Evolutionary conservation across 192 early-diverging fungal species (phyloP).

Genomic region (Chytriomyces sp.): DNA sequence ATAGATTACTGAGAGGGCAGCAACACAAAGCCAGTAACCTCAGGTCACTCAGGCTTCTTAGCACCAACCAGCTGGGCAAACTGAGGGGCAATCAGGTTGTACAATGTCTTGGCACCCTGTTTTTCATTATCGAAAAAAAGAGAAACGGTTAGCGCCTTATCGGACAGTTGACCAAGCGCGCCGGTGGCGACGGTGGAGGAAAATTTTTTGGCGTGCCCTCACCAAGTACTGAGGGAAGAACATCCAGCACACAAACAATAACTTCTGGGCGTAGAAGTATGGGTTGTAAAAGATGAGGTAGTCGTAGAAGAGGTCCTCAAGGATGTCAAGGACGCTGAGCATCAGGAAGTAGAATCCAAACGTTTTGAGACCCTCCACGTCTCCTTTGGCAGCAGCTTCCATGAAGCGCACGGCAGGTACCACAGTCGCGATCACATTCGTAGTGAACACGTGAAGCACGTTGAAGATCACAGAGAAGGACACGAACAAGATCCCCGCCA

Average conservation of each 20-base stretch:
- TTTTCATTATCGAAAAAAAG: neutral
- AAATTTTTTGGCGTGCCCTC: neutral
- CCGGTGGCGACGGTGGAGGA: neutral
- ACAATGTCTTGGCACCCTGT: slow-evolving; percentile 40
- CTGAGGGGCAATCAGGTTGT: slow-evolving; percentile 34
- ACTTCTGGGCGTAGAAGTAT: slow-evolving; percentile 48
- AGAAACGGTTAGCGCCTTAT: too few relatives aligned
- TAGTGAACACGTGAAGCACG: slow-evolving; percentile 44
- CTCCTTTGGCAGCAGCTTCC: slow-evolving; percentile 39
- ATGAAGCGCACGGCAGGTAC: slow-evolving; percentile 45
- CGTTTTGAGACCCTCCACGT: slow-evolving; percentile 31
- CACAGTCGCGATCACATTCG: slow-evolving; percentile 34
- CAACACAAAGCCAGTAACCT: too few relatives aligned
- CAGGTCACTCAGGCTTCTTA: neutral
- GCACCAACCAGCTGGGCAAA: slow-evolving; percentile 29
- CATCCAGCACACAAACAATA: slow-evolving; percentile 30
- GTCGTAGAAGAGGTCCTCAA: slow-evolving; percentile 37
- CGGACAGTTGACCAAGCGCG: neutral
- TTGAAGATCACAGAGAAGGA: slow-evolving; percentile 54
- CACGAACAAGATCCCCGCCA: slow-evolving; percentile 38
- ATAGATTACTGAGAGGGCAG: too few relatives aligned
- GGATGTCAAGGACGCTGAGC: slow-evolving; percentile 21
- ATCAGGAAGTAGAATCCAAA: slow-evolving; percentile 47
- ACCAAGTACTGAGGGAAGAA: slow-evolving; percentile 45
- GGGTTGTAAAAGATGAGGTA: slow-evolving; percentile 37